These are phyloP conservation scores for Panicum virgatum DNA, from an alignment of 202 grass and related monocot species.

Conservation along the genomic window DNA sequence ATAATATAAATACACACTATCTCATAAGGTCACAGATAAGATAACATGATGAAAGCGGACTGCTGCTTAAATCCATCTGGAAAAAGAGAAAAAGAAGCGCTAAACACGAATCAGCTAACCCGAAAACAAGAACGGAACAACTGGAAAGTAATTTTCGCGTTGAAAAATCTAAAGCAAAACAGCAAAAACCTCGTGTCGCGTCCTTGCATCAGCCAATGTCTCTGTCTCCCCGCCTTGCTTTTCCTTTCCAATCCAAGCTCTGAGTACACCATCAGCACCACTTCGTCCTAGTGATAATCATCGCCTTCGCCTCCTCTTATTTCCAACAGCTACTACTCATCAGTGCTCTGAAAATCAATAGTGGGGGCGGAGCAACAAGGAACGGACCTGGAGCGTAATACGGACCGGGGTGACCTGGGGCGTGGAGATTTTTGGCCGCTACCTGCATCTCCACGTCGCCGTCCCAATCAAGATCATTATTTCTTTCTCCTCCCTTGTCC, in stretches of 20 bases:
- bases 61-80: slow-evolving; percentile 10
- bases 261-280: background rate
- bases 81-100: background rate
- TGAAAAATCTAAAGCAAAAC: slow-evolving; percentile 8
- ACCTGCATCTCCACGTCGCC: slow-evolving; percentile 42
- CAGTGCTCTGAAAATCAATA: background rate
- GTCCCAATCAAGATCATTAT: slow-evolving; percentile 57
- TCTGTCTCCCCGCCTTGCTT: background rate
- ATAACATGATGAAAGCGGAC: background rate
- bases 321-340: background rate
- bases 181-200: background rate
- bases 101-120: background rate
- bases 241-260: background rate
- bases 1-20: background rate
- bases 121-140: slow-evolving; percentile 5
- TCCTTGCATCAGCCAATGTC: slow-evolving; percentile 14
- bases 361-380: background rate
- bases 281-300: background rate
- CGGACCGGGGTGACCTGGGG: slow-evolving; percentile 15
- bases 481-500: slow-evolving; percentile 34
- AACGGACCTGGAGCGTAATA: slow-evolving; percentile 33
- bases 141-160: slow-evolving; percentile 24
- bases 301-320: background rate
- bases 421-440: slow-evolving; percentile 47
- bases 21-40: background rate